phyloP scores from a whole-genome alignment of 2,329 filamentous ascomycete genomes.

The Fusarium chuoi region DNA sequence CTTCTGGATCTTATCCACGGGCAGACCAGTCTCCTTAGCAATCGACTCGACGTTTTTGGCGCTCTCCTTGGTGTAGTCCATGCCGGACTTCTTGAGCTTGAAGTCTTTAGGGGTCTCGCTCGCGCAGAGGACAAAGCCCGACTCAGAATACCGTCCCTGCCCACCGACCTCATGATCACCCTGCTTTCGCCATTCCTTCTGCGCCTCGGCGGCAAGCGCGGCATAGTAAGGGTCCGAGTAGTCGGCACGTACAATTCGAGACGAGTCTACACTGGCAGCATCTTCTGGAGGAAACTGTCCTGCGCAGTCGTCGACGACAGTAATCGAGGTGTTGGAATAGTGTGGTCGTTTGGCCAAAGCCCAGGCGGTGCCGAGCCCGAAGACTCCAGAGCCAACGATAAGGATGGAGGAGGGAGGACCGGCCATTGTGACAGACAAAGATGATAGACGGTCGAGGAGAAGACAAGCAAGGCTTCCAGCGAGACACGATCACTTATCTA shows the following conservation, averaged over 20 bases:
- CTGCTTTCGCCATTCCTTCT: constrained; percentile 72
- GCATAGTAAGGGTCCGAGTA: constrained; percentile 85
- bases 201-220: constrained; percentile 75
- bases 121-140: constrained; percentile 73
- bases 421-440: constrained; percentile 43
- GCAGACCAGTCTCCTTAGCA: constrained; percentile 52
- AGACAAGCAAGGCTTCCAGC: constrained; percentile 9
- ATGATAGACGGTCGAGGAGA: constrained; percentile 10
- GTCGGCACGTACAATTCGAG: constrained; percentile 75
- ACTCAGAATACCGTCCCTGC: constrained; percentile 75
- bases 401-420: constrained; percentile 63
- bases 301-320: constrained; percentile 66
- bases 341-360: constrained; percentile 71
- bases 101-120: constrained; percentile 52
- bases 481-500: constrained; percentile 22
- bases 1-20: constrained; percentile 54
- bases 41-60: constrained; percentile 69
- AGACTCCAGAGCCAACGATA: constrained; percentile 75
- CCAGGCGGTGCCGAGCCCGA: constrained; percentile 71
- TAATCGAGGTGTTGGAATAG: constrained; percentile 65
- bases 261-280: constrained; percentile 70
- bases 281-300: constrained; percentile 69
- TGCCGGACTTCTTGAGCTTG: constrained; percentile 55
- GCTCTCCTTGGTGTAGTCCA: constrained; percentile 69
- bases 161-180: constrained; percentile 67